These are phyloP conservation scores for Acidomyces sp. DNA, from an alignment of 495 filamentous ascomycete species.

Conservation along the genomic window DNA sequence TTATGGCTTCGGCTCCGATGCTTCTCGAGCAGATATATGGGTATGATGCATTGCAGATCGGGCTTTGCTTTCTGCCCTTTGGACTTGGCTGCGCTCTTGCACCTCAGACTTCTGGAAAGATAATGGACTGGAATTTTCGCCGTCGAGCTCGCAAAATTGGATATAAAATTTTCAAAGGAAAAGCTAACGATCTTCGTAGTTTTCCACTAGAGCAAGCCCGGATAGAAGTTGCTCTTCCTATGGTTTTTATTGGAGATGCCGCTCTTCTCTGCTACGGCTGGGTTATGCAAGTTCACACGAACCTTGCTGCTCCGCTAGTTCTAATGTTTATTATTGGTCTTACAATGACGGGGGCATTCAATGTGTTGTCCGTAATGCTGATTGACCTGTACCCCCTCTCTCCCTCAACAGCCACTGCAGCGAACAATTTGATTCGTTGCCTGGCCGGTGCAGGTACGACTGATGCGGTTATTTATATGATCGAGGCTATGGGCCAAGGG, in stretches of 20 bases:
- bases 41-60: slow-evolving; percentile 54
- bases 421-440: slow-evolving; percentile 58
- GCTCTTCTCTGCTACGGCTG: slow-evolving; percentile 30
- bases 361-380: slow-evolving; percentile 41
- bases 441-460: slow-evolving; percentile 53
- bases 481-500: slow-evolving; percentile 48
- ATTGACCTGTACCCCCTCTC: slow-evolving; percentile 51
- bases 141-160: slow-evolving; percentile 30
- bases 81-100: slow-evolving; percentile 21
- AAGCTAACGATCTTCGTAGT: slow-evolving; percentile 29
- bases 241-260: slow-evolving; percentile 20
- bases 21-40: slow-evolving; percentile 50
- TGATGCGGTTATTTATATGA: slow-evolving; percentile 53
- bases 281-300: slow-evolving; percentile 24
- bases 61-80: slow-evolving; percentile 38
- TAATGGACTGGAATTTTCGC: slow-evolving; percentile 33
- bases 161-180: slow-evolving; percentile 23
- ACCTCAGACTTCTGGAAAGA: slow-evolving; percentile 20
- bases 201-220: slow-evolving; percentile 41
- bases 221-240: slow-evolving; percentile 25
- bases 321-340: slow-evolving; percentile 50
- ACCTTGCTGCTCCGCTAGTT: slow-evolving; percentile 29
- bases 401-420: slow-evolving; percentile 53
- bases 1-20: slow-evolving; percentile 44
- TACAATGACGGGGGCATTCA: slow-evolving; percentile 43